phyloP scores from a whole-genome alignment of 345 rosid species.

The Noccaea caerulescens region DNA sequence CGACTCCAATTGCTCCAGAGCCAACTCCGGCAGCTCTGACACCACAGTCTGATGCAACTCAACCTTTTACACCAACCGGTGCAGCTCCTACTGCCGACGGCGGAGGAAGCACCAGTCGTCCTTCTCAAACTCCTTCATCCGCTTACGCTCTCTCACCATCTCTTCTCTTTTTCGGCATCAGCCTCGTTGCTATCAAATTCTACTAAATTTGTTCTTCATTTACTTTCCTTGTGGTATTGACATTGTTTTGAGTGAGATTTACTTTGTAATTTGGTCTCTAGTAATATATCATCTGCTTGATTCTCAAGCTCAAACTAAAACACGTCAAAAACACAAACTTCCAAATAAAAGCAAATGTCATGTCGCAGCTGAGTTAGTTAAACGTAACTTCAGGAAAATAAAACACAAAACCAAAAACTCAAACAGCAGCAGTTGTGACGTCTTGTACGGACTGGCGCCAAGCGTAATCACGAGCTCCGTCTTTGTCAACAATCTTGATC shows the following conservation, averaged over 20 bases:
- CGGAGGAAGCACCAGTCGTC: conserved; percentile 55
- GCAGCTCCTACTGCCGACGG: conserved; percentile 51
- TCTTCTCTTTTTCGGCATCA: conserved; percentile 52
- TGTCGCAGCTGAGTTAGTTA: conserved; percentile 4
- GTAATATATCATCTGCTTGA: conserved; percentile 23
- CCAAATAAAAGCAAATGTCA: conserved; percentile 25
- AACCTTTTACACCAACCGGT: conserved; percentile 58
- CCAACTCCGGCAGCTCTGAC: conserved; percentile 58
- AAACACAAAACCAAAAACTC: conserved; percentile 30
- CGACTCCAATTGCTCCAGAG: conserved; percentile 61
- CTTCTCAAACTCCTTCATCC: conserved; percentile 63
- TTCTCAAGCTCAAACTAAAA: conserved; percentile 22
- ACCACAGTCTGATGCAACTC: conserved; percentile 58
- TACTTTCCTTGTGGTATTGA: neutral
- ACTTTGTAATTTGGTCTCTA: conserved; percentile 12
- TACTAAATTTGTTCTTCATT: conserved; percentile 36
- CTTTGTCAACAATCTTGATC: conserved; percentile 95
- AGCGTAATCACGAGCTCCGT: conserved; percentile 85
- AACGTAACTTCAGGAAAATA: conserved; percentile 34
- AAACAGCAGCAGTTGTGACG: conserved; percentile 42
- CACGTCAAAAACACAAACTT: conserved; percentile 23
- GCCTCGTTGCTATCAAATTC: conserved; percentile 48
- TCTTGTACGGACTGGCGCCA: conserved; percentile 87
- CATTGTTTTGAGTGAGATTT: conserved; percentile 32
- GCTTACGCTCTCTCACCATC: conserved; percentile 51